These are phyloP conservation scores for Fusarium nanum DNA, from an alignment of 2,329 filamentous ascomycete genomes.

Conservation along the genomic window DNA sequence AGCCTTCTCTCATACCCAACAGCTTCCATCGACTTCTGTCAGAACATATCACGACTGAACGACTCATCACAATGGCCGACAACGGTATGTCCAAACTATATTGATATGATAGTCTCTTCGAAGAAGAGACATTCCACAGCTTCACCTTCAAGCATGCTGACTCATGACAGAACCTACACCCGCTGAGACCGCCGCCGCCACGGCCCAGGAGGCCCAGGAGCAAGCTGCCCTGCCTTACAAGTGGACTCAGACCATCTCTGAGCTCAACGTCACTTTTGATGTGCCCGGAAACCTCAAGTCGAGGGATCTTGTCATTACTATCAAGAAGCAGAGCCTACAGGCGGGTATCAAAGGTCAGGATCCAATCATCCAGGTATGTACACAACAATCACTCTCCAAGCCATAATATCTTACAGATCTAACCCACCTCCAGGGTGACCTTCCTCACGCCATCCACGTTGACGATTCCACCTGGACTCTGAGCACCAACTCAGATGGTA, in stretches of 20 bases:
- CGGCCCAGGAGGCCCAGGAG: constrained; percentile 82
- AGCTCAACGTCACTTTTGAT: constrained; percentile 82
- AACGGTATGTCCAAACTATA: constrained; percentile 40
- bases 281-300: constrained; percentile 88
- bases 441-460: constrained; percentile 80
- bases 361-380: constrained; percentile 79
- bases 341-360: constrained; percentile 90
- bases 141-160: not conserved
- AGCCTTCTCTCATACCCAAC: constrained; percentile 46
- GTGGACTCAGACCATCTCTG: constrained; percentile 93
- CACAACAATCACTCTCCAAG: not conserved
- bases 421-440: constrained; percentile 72
- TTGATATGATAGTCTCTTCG: not conserved
- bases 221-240: constrained; percentile 95
- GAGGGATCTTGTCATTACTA: constrained; percentile 82
- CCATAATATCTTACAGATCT: not conserved
- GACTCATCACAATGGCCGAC: constrained; percentile 54
- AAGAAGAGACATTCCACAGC: not conserved
- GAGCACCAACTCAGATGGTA: constrained; percentile 75
- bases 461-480: constrained; percentile 98
- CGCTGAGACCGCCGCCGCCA: constrained; percentile 68
- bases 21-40: constrained; percentile 40
- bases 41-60: constrained; percentile 8
- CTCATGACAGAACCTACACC: constrained; percentile 60
- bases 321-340: constrained; percentile 81